Evolutionary conservation across 2,329 filamentous ascomycete species (phyloP).

Genomic region (Xylariaceae sp.): DNA sequence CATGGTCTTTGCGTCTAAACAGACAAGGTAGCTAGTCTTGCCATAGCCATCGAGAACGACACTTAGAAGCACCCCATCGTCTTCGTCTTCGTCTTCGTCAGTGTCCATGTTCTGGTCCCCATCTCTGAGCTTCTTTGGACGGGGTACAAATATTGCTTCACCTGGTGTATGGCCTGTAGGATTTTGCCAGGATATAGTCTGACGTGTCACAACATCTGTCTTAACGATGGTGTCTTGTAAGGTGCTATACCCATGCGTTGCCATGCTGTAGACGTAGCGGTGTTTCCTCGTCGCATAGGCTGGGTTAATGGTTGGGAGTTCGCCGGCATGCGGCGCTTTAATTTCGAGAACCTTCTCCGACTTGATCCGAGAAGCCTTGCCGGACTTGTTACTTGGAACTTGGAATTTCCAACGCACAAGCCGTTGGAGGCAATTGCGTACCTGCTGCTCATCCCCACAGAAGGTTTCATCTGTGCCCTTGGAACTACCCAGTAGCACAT

Average conservation of each 20-base stretch:
- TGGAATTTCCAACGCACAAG: constrained; percentile 55
- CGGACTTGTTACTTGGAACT: constrained; percentile 36
- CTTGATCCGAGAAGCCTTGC: neutral
- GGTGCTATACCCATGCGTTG: constrained; percentile 63
- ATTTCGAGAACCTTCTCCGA: constrained; percentile 52
- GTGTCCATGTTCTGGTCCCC: no score
- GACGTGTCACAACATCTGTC: constrained; percentile 64
- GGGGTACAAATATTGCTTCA: constrained; percentile 71
- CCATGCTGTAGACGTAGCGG: constrained; percentile 66
- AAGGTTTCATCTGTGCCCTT: constrained; percentile 53
- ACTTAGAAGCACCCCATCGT: constrained; percentile 49
- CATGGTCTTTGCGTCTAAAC: constrained; percentile 68
- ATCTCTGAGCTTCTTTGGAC: constrained; percentile 47
- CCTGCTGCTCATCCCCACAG: constrained; percentile 49
- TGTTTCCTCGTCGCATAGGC: constrained; percentile 57
- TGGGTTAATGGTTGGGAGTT: constrained; percentile 72
- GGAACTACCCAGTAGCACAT: constrained; percentile 66
- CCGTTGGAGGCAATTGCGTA: constrained; percentile 45
- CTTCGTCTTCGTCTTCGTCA: constrained; percentile 53
- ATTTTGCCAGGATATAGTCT: constrained; percentile 62
- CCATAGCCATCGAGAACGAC: constrained; percentile 69
- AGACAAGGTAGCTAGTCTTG: constrained; percentile 69
- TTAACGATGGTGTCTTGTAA: constrained; percentile 70
- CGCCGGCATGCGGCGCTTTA: constrained; percentile 61
- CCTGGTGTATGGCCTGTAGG: constrained; percentile 68